Evolutionary conservation across 2,329 filamentous ascomycete species (phyloP), one percentile per base, ranked within the genome.

Genomic region (Penicillium capsulatum): DNA sequence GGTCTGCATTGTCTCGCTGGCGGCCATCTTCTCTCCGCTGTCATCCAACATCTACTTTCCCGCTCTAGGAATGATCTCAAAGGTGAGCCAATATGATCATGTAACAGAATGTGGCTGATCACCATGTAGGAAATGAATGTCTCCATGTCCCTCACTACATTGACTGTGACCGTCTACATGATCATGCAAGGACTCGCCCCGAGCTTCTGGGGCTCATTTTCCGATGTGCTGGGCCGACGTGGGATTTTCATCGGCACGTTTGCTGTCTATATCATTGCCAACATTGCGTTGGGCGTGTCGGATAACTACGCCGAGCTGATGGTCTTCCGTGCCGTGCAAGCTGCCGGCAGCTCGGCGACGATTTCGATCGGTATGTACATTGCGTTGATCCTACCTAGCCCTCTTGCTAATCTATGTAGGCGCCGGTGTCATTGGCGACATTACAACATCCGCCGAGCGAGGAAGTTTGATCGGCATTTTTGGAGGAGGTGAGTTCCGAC

Each of bases 151-250:
- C 41, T 61, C 2, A 50, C 60, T 13, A 62, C 58, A 9, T 44
- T 67, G n/a, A 66, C 65, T 1, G 55, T 67, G 13, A 67, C 65
- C 0, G 44, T 63, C 24, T 77, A 76, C 47, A 69, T 74, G 55
- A 62, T 76, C 34, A 58, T 75, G 3, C 74, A 77, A 55, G 75
- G 70, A 4, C 53, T 76, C 11, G 67, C 71, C 3, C 73, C 74
- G 0, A 59, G 67, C 3, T 60, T 76, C 35, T 76, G 70, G 68
- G 70, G 68, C 6, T 65, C 71, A 0, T 56, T 77, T 7, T 71
- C 72, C 1, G 74, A 77, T 45, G 59, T 60, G 0, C 45, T 68
- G 4, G 74, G 74, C 0, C 65, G 74, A 3, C 64, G 73, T 10
- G 58, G 63, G 0, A 64, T 69, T n/a, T 74, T 70, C 40, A 61